Conservation (phyloP, 2,329 filamentous ascomycete genomes). For the Colletotrichum gloeosporioides region DNA sequence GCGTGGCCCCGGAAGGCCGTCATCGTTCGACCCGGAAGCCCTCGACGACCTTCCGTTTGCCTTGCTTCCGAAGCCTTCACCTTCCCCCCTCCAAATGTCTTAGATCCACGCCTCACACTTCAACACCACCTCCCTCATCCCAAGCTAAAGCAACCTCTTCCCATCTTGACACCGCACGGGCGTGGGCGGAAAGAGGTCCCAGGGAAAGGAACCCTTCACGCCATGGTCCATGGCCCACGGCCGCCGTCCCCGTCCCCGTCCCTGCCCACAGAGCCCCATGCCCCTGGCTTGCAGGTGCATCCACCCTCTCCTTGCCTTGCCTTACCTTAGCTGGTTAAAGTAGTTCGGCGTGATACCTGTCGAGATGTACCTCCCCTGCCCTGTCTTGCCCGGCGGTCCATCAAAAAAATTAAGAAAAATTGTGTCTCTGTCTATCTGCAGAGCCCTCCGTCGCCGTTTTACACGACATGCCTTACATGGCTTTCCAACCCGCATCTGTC, state of each 20-base stretch:
- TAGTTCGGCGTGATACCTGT: background rate
- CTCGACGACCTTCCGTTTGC: conserved; percentile 5
- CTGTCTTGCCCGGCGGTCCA: background rate
- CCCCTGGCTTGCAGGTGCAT: conserved; percentile 17
- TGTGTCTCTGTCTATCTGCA: background rate
- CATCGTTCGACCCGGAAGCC: conserved; percentile 8
- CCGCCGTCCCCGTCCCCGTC: background rate
- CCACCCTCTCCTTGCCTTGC: background rate
- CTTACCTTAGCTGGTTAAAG: background rate
- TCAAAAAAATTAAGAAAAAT: too few species aligned
- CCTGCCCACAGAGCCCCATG: conserved; percentile 23
- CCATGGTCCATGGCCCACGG: background rate
- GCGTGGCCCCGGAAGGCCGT: background rate
- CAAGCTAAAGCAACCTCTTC: conserved; percentile 6
- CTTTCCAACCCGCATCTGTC: background rate
- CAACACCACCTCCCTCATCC: background rate
- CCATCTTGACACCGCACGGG: conserved; percentile 17
- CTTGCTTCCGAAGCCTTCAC: background rate
- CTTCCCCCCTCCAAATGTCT: background rate
- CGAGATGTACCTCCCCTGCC: background rate
- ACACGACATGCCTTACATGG: conserved; percentile 16
- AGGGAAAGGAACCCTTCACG: background rate
- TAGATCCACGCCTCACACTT: conserved; percentile 10
- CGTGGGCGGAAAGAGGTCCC: conserved; percentile 1
- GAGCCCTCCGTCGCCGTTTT: conserved; percentile 17